Evolutionary conservation across 192 early-diverging fungal genomes (phyloP).

Genomic region (Gaertneriomyces semiglobifer): DNA sequence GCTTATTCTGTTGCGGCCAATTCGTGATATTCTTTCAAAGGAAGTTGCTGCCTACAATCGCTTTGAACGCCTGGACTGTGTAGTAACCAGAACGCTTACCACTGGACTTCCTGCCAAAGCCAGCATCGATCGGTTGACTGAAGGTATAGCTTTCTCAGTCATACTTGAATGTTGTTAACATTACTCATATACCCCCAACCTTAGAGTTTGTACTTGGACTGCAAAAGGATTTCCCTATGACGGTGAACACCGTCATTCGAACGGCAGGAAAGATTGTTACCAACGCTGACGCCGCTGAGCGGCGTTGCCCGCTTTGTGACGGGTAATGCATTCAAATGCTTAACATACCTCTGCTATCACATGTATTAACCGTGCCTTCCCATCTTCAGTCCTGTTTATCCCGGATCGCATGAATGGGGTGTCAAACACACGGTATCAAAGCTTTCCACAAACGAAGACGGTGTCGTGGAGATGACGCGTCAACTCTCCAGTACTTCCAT

Average conservation of each 20-base stretch:
- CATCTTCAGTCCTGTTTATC: slow-evolving; percentile 10
- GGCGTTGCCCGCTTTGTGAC: slow-evolving; percentile 62
- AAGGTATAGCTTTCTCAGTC: slow-evolving; percentile 38
- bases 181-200: neutral
- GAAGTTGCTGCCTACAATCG: slow-evolving; percentile 72
- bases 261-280: slow-evolving; percentile 75
- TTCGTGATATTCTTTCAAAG: slow-evolving; percentile 77
- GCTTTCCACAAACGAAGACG: neutral
- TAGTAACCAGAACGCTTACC: slow-evolving; percentile 50
- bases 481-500: neutral
- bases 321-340: slow-evolving; percentile 49
- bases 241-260: slow-evolving; percentile 75
- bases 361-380: neutral
- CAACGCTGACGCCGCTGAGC: slow-evolving; percentile 40
- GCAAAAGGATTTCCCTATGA: slow-evolving; percentile 79
- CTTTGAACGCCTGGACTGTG: slow-evolving; percentile 38
- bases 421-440: slow-evolving; percentile 12
- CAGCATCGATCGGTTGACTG: slow-evolving; percentile 63
- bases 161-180: neutral
- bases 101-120: slow-evolving; percentile 50
- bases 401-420: slow-evolving; percentile 5
- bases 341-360: neutral
- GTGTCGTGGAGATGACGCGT: neutral
- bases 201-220: slow-evolving; percentile 74
- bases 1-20: slow-evolving; percentile 63